A percentile compares a stretch with the other conserved stretches of the same genome.
These are phyloP conservation scores for Viola odorata DNA, from an alignment of 345 rosid genomes.

Conservation along the genomic window DNA sequence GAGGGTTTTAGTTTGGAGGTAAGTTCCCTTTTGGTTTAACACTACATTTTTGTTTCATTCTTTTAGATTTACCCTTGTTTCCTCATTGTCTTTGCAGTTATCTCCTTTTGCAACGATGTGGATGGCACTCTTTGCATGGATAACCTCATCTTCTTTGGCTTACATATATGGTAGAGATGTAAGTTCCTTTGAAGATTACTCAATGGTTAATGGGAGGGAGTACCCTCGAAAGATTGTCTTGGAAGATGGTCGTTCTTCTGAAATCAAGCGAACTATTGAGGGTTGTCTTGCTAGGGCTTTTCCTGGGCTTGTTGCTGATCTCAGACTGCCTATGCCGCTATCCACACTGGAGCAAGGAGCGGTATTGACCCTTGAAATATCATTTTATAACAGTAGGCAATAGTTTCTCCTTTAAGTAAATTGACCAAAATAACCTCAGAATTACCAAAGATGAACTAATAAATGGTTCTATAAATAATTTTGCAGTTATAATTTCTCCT, in stretches of 20 bases:
- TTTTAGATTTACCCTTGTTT: background rate
- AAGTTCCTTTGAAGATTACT: conserved; percentile 58
- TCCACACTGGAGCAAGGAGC: conserved; percentile 73
- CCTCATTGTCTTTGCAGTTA: conserved; percentile 35
- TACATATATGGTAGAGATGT: conserved; percentile 82
- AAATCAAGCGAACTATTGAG: conserved; percentile 72
- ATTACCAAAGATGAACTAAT: too few relatives aligned
- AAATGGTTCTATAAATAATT: too few relatives aligned
- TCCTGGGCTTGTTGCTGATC: conserved; percentile 65
- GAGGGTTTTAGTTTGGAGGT: conserved; percentile 73
- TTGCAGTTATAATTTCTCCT: too few relatives aligned
- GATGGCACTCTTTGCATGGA: conserved; percentile 83
- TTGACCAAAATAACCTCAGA: background rate
- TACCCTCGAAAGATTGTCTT: conserved; percentile 50
- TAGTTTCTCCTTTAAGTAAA: background rate
- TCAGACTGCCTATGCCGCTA: conserved; percentile 54
- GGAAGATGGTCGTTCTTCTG: conserved; percentile 69
- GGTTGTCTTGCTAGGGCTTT: conserved; percentile 75
- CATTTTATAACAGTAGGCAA: conserved; percentile 6
- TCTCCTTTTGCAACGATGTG: conserved; percentile 88
- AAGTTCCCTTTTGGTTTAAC: conserved; percentile 19
- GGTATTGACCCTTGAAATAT: conserved; percentile 35
- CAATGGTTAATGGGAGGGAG: conserved; percentile 56
- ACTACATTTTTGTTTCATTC: background rate
- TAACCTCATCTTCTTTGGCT: conserved; percentile 83